phyloP scores from a whole-genome alignment of 306 rosid species.

The Prunus fruticosa region DNA sequence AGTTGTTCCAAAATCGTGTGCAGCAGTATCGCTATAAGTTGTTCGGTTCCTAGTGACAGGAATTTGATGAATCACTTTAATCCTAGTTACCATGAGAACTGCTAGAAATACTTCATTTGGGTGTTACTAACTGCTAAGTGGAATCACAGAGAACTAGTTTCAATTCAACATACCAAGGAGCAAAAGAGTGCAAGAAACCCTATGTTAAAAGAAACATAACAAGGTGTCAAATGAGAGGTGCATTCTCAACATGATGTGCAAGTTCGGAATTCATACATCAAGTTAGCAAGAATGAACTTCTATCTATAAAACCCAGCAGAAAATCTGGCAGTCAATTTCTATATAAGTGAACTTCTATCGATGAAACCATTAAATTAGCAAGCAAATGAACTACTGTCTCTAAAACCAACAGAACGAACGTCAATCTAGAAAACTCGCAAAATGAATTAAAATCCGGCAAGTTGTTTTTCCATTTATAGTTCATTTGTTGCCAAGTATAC shows the following conservation, averaged over 20 bases:
- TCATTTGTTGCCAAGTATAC: conserved; percentile 6
- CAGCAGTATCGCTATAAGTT: background rate
- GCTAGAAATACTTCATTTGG: background rate
- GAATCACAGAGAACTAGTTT: background rate
- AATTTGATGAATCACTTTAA: background rate
- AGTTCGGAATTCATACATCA: background rate
- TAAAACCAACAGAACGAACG: background rate
- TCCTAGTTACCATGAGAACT: background rate
- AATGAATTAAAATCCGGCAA: background rate
- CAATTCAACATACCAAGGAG: too few relatives aligned
- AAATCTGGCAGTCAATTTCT: background rate
- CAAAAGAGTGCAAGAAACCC: background rate
- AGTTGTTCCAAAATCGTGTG: background rate
- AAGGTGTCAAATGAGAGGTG: background rate
- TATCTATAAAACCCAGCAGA: background rate
- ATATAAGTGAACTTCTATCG: background rate
- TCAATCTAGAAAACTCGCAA: background rate
- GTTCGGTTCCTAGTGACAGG: background rate
- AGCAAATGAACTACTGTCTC: background rate
- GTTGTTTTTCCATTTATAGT: conserved; percentile 1
- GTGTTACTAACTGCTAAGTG: background rate
- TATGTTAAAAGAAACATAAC: background rate
- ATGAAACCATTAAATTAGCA: background rate
- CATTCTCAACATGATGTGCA: background rate
- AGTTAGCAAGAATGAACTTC: background rate